Evolutionary conservation across 768 basidiomycete species (phyloP).

Genomic region (Agrocybe praecox): DNA sequence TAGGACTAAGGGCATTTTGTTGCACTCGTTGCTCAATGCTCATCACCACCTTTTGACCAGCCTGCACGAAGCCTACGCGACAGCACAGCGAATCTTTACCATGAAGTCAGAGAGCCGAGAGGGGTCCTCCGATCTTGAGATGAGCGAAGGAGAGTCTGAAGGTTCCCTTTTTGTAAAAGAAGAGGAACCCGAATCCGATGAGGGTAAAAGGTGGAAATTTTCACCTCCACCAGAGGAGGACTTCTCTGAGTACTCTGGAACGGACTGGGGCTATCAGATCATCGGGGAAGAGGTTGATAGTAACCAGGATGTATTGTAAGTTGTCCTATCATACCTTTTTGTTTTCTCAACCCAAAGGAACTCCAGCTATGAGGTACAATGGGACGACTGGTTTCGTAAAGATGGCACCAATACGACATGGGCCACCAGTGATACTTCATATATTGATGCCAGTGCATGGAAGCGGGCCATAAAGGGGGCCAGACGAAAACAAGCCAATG

Average conservation of each 20-base stretch:
- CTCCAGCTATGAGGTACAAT: constrained; percentile 43
- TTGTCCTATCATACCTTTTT: neutral
- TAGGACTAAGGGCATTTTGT: too few relatives aligned
- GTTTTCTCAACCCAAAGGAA: neutral
- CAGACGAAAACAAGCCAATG: constrained; percentile 28
- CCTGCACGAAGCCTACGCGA: too few relatives aligned
- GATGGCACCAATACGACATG: constrained; percentile 62
- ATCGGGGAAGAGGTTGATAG: constrained; percentile 42
- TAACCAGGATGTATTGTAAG: constrained; percentile 32
- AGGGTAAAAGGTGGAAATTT: constrained; percentile 13
- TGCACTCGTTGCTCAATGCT: too few relatives aligned
- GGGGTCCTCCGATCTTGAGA: neutral
- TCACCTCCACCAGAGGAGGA: constrained; percentile 24
- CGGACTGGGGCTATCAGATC: constrained; percentile 35
- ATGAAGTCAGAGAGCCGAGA: neutral
- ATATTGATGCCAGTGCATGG: constrained; percentile 16
- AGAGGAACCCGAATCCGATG: constrained; percentile 30
- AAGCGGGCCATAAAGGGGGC: constrained; percentile 24
- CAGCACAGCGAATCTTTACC: too few relatives aligned
- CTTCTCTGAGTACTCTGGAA: constrained; percentile 21
- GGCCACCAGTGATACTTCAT: constrained; percentile 27
- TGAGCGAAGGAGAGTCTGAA: neutral
- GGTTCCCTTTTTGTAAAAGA: constrained; percentile 22
- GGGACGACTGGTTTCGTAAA: constrained; percentile 50
- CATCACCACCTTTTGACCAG: too few relatives aligned